A percentile compares a stretch with the other conserved stretches of the same genome.
phyloP scores from a whole-genome alignment of 345 rosid genomes.

The Aethionema arabicum region DNA sequence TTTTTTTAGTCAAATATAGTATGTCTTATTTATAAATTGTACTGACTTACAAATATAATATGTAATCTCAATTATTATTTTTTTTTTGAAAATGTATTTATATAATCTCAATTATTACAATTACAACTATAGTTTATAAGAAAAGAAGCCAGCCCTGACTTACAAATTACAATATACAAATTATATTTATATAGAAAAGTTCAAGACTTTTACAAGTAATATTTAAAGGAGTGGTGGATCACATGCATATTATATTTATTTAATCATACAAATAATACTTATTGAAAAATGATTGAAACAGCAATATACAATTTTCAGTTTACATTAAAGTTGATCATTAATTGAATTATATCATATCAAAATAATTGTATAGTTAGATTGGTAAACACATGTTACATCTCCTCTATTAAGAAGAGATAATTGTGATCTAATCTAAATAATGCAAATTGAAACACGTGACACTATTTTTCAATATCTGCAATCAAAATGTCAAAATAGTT shows the following conservation, averaged over 20 bases:
- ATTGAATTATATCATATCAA: conserved; percentile 17
- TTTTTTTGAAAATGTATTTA: too few relatives aligned
- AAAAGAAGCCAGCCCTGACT: conserved; percentile 7
- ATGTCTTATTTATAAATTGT: too few relatives aligned
- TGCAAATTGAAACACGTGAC: conserved; percentile 32
- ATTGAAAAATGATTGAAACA: conserved; percentile 21
- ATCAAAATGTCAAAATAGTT: neutral
- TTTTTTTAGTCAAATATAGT: too few relatives aligned
- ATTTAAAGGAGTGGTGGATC: conserved; percentile 35
- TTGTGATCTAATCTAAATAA: conserved; percentile 22
- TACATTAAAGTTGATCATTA: conserved; percentile 14
- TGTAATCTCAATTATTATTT: too few relatives aligned
- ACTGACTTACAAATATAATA: too few relatives aligned
- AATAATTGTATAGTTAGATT: conserved; percentile 33
- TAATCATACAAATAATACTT: neutral
- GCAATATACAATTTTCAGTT: conserved; percentile 8
- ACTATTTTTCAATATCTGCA: conserved; percentile 13
- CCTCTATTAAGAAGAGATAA: conserved; percentile 31
- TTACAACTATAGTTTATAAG: too few relatives aligned
- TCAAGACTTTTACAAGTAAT: conserved; percentile 11
- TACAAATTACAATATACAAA: neutral
- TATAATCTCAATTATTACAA: too few relatives aligned
- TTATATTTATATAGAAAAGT: neutral
- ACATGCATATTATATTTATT: conserved; percentile 24
- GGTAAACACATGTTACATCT: conserved; percentile 38